Evolutionary conservation across 257 asterid genomes (phyloP).

Genomic region (Penstemon davidsonii): DNA sequence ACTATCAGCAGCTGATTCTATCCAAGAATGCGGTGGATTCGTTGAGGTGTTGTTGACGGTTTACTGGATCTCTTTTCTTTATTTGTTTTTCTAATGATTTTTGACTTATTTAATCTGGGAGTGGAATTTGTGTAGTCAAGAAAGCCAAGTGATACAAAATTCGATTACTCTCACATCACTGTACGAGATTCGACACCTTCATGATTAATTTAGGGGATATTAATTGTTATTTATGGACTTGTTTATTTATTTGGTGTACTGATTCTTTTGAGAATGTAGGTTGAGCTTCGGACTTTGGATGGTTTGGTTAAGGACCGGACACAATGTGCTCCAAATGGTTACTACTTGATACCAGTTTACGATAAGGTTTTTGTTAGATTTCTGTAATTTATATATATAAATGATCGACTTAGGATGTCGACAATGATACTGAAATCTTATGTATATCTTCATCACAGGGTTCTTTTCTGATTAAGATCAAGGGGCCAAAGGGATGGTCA

Average conservation of each 20-base stretch:
- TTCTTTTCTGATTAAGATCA: conserved; percentile 81
- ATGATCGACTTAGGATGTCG: not conserved
- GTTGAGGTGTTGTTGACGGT: conserved; percentile 59
- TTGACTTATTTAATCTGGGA: conserved; percentile 12
- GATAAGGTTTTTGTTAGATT: conserved; percentile 64
- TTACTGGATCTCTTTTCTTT: conserved; percentile 4
- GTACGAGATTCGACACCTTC: conserved; percentile 30
- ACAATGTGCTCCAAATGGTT: conserved; percentile 98
- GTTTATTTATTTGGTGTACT: not conserved
- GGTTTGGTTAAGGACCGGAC: conserved; percentile 93
- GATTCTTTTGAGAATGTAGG: conserved; percentile 46
- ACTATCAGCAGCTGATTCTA: conserved; percentile 56
- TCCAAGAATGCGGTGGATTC: conserved; percentile 98
- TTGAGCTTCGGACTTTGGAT: conserved; percentile 85
- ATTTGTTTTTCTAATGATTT: conserved; percentile 1
- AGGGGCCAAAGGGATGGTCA: conserved; percentile 96
- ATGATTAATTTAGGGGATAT: not conserved
- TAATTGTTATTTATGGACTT: not conserved
- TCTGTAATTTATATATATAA: too few species aligned
- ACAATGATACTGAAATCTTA: conserved; percentile 1
- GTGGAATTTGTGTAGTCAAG: conserved; percentile 50
- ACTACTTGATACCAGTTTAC: conserved; percentile 95
- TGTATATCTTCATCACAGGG: conserved; percentile 57
- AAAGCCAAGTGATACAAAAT: conserved; percentile 65
- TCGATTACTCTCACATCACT: conserved; percentile 88